A percentile compares a stretch with the other conserved stretches of the same genome.
Conservation (phyloP, 148 eudicot genomes). For the Amaranthus hypochondriacus region DNA sequence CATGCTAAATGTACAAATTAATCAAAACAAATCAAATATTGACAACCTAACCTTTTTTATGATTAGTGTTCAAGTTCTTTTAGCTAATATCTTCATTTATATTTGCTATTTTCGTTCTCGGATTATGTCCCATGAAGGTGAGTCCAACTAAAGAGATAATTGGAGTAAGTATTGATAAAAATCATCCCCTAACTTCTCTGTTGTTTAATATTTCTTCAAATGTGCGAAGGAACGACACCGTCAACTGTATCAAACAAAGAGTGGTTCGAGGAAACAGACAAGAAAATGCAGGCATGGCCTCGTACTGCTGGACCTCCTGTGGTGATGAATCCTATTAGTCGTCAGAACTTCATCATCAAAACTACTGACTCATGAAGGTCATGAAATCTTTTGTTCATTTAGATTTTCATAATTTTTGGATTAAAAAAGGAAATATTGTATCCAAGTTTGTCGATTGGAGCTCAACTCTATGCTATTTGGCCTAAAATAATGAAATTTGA, state of each 20-base stretch:
- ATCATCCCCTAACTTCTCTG: no score
- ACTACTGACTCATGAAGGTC: conserved; percentile 32
- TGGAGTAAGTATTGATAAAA: no score
- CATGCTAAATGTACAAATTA: no score
- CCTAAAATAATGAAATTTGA: conserved; percentile 10
- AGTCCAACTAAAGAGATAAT: no score
- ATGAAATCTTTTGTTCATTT: not conserved
- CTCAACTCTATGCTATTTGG: not conserved
- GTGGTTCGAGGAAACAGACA: conserved; percentile 42
- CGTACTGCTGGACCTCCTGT: conserved; percentile 48
- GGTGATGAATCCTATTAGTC: conserved; percentile 46
- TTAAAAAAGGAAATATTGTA: conserved; percentile 8
- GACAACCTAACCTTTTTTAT: not conserved
- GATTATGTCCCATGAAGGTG: no score
- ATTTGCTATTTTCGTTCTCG: no score
- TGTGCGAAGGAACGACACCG: conserved; percentile 35
- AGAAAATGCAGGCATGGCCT: conserved; percentile 45
- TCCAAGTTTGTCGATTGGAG: conserved; percentile 6
- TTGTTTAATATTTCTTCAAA: no score
- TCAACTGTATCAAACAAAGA: conserved; percentile 31
- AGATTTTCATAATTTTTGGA: not conserved
- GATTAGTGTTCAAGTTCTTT: not conserved
- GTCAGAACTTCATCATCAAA: conserved; percentile 45
- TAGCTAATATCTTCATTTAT: not conserved
- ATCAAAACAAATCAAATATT: not conserved